Conservation (phyloP, 2,329 filamentous ascomycete species). For the Talaromyces sp. region DNA sequence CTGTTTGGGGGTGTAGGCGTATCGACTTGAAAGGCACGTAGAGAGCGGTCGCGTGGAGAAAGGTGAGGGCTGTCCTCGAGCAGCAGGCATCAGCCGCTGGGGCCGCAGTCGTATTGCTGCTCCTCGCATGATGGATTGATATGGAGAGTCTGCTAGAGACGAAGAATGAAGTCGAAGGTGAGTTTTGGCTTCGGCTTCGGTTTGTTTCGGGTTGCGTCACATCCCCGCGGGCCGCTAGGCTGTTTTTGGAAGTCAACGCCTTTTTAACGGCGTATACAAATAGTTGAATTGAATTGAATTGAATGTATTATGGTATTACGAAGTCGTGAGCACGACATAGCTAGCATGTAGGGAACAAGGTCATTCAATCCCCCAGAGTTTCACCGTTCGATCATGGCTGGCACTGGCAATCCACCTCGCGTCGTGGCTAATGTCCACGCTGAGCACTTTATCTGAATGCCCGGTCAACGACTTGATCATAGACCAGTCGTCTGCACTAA, state of each 20-base stretch:
- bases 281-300: not conserved
- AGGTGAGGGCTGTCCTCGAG: not conserved
- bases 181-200: not conserved
- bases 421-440: constrained; percentile 80
- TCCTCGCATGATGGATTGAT: not conserved
- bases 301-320: not conserved
- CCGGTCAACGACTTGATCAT: constrained; percentile 81
- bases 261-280: not conserved
- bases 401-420: constrained; percentile 91
- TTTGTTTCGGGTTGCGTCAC: not conserved
- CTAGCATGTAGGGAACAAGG: not conserved
- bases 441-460: constrained; percentile 87
- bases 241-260: not conserved
- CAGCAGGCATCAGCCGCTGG: not conserved
- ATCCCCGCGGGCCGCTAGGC: not conserved
- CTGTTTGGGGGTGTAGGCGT: not conserved
- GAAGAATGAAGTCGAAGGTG: not conserved
- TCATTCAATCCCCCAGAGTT: constrained; percentile 82
- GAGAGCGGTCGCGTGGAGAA: not conserved
- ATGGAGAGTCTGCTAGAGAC: not conserved
- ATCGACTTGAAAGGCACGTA: constrained; percentile 7
- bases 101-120: not conserved
- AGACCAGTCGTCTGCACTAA: constrained; percentile 94
- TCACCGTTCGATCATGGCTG: constrained; percentile 90
- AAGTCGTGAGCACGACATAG: not conserved